phyloP scores from a whole-genome alignment of 306 rosid species.

The Fagus crenata region DNA sequence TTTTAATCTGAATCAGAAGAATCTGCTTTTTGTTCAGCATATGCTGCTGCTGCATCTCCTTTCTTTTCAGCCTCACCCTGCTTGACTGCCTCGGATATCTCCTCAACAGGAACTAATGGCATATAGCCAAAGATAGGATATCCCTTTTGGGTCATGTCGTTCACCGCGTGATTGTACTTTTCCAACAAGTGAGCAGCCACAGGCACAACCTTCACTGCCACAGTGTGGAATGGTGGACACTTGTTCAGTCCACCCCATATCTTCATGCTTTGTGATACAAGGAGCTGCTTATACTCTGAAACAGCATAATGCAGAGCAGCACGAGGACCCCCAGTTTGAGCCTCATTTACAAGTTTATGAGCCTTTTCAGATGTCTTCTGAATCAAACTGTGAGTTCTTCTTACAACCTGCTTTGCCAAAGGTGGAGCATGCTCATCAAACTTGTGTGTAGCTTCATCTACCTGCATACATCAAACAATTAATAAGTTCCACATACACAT shows the following conservation, averaged over 20 bases:
- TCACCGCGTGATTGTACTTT: slow-evolving; percentile 59
- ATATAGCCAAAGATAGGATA: slow-evolving; percentile 51
- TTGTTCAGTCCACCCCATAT: slow-evolving; percentile 52
- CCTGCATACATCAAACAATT: slow-evolving; percentile 40
- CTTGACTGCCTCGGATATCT: slow-evolving; percentile 48
- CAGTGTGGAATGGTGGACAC: slow-evolving; percentile 46
- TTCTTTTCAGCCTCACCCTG: slow-evolving; percentile 37
- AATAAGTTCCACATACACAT: background rate
- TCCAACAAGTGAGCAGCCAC: slow-evolving; percentile 46
- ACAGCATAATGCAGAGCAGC: slow-evolving; percentile 55
- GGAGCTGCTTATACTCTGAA: slow-evolving; percentile 51
- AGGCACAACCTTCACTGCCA: slow-evolving; percentile 54
- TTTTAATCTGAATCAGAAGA: slow-evolving; percentile 44
- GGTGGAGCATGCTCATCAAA: slow-evolving; percentile 65
- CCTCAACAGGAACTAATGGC: slow-evolving; percentile 68
- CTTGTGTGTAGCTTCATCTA: slow-evolving; percentile 50
- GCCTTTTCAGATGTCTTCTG: slow-evolving; percentile 38
- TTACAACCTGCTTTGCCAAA: slow-evolving; percentile 49
- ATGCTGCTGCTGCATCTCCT: slow-evolving; percentile 16
- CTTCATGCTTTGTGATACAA: slow-evolving; percentile 46
- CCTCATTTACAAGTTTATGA: slow-evolving; percentile 41
- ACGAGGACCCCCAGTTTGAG: slow-evolving; percentile 57
- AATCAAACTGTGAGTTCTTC: slow-evolving; percentile 33
- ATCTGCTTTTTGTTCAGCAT: slow-evolving; percentile 27
- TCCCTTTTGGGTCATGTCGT: slow-evolving; percentile 49